Evolutionary conservation across 139 green algal genomes (phyloP), one percentile per base, ranked within the genome.

Genomic region (Chlorella sp.): DNA sequence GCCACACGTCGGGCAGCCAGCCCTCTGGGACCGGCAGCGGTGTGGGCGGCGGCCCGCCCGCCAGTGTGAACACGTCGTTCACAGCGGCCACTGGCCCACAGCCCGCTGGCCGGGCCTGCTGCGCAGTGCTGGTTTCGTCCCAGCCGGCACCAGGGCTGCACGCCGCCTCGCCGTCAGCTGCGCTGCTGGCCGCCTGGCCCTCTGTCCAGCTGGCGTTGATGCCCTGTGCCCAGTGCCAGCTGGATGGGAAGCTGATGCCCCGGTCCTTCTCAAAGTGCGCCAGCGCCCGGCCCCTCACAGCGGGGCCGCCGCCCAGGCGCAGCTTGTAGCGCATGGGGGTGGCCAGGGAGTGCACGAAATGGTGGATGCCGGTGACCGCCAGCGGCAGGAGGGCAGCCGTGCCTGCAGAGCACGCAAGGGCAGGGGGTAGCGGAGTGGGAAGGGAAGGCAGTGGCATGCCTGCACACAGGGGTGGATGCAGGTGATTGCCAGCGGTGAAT

Each of bases 211-310:
- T 81, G 32, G 73, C n/a, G 22, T 62, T 56, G 1, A 88, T 13
- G 41, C 84, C 84, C 44, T 88, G 84, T 0, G 84, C 76, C 84
- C 84, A 88, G 60, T 68, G 5, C 84, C 84, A 88, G 24, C 68
- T 58, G 16, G n/a, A 2, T 0, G 84, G 84, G 46, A 88, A 88
- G 20, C 28, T 64, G n/a, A 36, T 5, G 11, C 84, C 84, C 76
- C 84, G 84, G 72, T 83, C 84, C 62, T 88, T 88, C 72, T 88
- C 84, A 24, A 76, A 56, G 65, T 88, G 84, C 1, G 77, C 70
- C 44, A 56, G 38, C 0, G 77, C 84, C 0, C 2, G 16, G n/a
- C 76, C 84, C n/a, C 64, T 44, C 64, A 76, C 43, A 8, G 77
- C 26, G 1, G 30, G 48, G 26, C 4, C 16, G 14, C 38, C 40